phyloP scores from a whole-genome alignment of 768 basidiomycete genomes.

The Boletus rubropictus region DNA sequence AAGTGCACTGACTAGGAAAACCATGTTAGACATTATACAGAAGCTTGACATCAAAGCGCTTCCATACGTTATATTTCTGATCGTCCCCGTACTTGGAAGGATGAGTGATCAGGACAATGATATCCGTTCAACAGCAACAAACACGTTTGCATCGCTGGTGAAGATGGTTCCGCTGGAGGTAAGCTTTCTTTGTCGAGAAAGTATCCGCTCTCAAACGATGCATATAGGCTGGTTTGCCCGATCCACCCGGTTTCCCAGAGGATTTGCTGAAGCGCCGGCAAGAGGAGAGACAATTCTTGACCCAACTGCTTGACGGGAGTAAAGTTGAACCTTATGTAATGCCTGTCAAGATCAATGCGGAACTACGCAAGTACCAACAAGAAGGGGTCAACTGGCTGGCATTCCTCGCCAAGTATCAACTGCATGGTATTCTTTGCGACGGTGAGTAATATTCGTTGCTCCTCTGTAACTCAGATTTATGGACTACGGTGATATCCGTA shows the following conservation, averaged over 20 bases:
- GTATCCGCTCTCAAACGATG: neutral
- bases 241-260: constrained; percentile 86
- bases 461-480: neutral
- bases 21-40: constrained; percentile 74
- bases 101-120: constrained; percentile 96
- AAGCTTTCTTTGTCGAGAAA: constrained; percentile 12
- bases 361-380: constrained; percentile 94
- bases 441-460: constrained; percentile 45
- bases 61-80: constrained; percentile 94
- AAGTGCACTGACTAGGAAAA: constrained; percentile 8
- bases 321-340: constrained; percentile 90
- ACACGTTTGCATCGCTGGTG: constrained; percentile 92
- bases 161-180: constrained; percentile 99
- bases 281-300: constrained; percentile 84
- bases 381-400: constrained; percentile 99
- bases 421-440: constrained; percentile 97
- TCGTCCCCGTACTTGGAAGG: constrained; percentile 91
- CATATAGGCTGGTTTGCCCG: constrained; percentile 86
- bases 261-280: constrained; percentile 83
- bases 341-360: constrained; percentile 85
- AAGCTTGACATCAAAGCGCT: constrained; percentile 89
- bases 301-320: constrained; percentile 88
- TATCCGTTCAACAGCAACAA: constrained; percentile 90
- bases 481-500: constrained; percentile 27
- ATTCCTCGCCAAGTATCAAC: constrained; percentile 94